Evolutionary conservation across 163 green algal species (phyloP).

Genomic region (Trebouxia gelatinosa): DNA sequence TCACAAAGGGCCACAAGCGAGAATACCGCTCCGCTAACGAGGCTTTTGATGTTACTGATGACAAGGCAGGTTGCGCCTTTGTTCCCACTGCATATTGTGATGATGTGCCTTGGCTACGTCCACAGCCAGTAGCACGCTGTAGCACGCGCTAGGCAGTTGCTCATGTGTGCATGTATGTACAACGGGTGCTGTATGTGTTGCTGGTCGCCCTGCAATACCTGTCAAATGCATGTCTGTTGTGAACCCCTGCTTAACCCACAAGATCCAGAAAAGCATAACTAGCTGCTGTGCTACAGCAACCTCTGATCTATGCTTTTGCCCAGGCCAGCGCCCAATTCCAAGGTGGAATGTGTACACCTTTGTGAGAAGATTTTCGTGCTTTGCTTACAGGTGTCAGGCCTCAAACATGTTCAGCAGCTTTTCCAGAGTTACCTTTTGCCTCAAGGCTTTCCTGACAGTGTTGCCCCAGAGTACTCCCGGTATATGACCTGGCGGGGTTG

Average conservation of each 20-base stretch:
- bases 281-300: not conserved
- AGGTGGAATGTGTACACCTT: not conserved
- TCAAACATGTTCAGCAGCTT: not conserved
- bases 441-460: slow-evolving; percentile 66
- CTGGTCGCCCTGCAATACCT: not conserved
- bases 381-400: not conserved
- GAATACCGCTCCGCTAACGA: not conserved
- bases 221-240: not conserved
- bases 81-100: too few relatives aligned
- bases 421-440: slow-evolving; percentile 51
- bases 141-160: not conserved
- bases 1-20: not conserved
- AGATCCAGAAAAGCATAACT: not conserved
- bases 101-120: not conserved
- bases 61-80: not conserved
- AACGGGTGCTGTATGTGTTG: not conserved
- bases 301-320: too few relatives aligned
- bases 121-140: not conserved
- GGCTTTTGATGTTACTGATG: not conserved
- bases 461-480: slow-evolving; percentile 72
- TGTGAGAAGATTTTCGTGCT: not conserved
- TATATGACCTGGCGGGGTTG: slow-evolving; percentile 78
- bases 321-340: too few relatives aligned
- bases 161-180: not conserved
- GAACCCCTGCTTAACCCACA: not conserved